Evolutionary conservation across 2,329 filamentous ascomycete genomes (phyloP).

Genomic region (Aspergillus sp.): DNA sequence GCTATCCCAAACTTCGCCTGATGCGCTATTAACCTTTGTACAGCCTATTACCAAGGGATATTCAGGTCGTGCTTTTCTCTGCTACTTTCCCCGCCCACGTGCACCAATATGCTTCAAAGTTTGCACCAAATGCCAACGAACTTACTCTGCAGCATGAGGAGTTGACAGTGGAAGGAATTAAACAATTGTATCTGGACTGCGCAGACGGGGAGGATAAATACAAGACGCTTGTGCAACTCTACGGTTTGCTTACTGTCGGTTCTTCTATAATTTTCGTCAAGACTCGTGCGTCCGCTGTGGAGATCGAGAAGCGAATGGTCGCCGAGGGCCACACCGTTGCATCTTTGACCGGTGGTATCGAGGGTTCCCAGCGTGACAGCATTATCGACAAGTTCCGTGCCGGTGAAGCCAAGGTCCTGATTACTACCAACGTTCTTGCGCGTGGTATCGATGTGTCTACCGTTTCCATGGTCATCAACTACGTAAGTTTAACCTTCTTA

Average conservation of each 20-base stretch:
- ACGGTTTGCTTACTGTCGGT: conserved; percentile 92
- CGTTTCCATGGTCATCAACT: conserved; percentile 98
- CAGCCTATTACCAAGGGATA: conserved; percentile 69
- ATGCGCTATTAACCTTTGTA: conserved; percentile 1
- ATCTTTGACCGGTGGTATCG: conserved; percentile 83
- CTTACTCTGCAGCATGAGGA: conserved; percentile 88
- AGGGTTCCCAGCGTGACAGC: conserved; percentile 77
- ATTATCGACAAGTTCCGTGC: conserved; percentile 84
- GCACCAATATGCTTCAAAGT: conserved; percentile 76
- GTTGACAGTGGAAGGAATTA: conserved; percentile 94
- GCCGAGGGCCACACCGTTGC: conserved; percentile 89
- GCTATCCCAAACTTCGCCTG: neutral
- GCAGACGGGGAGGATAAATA: conserved; percentile 81
- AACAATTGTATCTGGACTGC: conserved; percentile 97
- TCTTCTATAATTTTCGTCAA: conserved; percentile 98
- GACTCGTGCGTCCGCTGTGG: conserved; percentile 80
- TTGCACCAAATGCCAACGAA: conserved; percentile 81
- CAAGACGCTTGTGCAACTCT: conserved; percentile 83
- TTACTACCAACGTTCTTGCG: conserved; percentile 94
- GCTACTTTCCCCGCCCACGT: conserved; percentile 90
- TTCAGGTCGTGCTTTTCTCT: conserved; percentile 94
- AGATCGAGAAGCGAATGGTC: conserved; percentile 83
- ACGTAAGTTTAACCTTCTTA: conserved; percentile 49
- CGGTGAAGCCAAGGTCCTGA: conserved; percentile 89
- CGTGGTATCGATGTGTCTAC: conserved; percentile 91